phyloP scores from a whole-genome alignment of 768 basidiomycete species.

The Cyclocybe cylindracea region DNA sequence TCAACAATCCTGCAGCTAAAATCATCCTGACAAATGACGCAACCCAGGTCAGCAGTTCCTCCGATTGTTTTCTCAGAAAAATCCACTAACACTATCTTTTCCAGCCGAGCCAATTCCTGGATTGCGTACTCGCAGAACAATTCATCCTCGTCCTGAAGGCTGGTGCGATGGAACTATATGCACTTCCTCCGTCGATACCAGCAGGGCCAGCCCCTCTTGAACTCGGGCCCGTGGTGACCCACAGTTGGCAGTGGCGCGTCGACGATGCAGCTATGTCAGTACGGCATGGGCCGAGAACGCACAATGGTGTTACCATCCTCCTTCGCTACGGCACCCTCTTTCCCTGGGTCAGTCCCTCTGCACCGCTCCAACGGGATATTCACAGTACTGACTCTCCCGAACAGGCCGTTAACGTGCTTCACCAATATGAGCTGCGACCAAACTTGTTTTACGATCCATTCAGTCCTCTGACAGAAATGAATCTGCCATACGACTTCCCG shows the following conservation, averaged over 20 bases:
- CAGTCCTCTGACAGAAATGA: slow-evolving; percentile 27
- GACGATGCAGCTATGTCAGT: slow-evolving; percentile 46
- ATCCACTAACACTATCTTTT: neutral
- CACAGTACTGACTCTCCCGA: neutral
- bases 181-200: slow-evolving; percentile 25
- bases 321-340: slow-evolving; percentile 61
- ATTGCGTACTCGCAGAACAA: slow-evolving; percentile 41
- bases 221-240: slow-evolving; percentile 44
- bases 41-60: slow-evolving; percentile 25
- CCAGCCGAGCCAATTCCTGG: slow-evolving; percentile 23
- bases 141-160: slow-evolving; percentile 48
- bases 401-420: slow-evolving; percentile 66
- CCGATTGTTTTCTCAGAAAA: neutral
- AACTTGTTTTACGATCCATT: slow-evolving; percentile 37
- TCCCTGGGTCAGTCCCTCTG: slow-evolving; percentile 46
- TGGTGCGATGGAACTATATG: slow-evolving; percentile 44
- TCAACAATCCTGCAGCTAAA: slow-evolving; percentile 27
- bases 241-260: slow-evolving; percentile 58
- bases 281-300: slow-evolving; percentile 16
- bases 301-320: slow-evolving; percentile 47
- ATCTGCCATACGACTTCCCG: slow-evolving; percentile 47
- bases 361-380: neutral
- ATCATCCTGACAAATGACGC: slow-evolving; percentile 37
- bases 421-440: slow-evolving; percentile 55
- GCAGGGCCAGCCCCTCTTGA: slow-evolving; percentile 16